phyloP scores from a whole-genome alignment of 192 early-diverging fungal species.

The Geosiphon pyriformis region DNA sequence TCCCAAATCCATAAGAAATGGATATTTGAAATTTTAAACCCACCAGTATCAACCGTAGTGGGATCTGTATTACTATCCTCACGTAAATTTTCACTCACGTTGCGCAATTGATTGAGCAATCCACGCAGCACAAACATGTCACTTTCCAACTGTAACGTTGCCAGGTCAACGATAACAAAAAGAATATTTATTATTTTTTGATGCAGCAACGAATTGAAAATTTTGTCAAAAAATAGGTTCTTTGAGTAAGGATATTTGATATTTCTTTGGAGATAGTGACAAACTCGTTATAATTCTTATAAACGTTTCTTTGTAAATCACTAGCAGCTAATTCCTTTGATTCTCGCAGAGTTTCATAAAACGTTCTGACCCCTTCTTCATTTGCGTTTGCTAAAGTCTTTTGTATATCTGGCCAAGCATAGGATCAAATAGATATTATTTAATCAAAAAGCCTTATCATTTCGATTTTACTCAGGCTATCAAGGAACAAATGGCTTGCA shows the following conservation, averaged over 20 bases:
- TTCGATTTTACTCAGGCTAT: not conserved
- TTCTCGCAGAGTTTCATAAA: slow-evolving; percentile 52
- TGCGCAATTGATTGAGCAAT: slow-evolving; percentile 60
- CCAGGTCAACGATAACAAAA: slow-evolving; percentile 16
- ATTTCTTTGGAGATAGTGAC: slow-evolving; percentile 85
- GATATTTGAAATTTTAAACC: not conserved
- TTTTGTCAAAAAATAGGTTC: not conserved
- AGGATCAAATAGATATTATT: not conserved
- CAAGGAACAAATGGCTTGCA: too few relatives aligned
- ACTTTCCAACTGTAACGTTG: slow-evolving; percentile 49
- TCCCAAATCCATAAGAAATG: not conserved
- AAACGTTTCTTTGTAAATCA: slow-evolving; percentile 78
- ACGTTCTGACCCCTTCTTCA: slow-evolving; percentile 53
- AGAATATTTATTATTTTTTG: not conserved
- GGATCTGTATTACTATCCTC: slow-evolving; percentile 38
- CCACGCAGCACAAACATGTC: slow-evolving; percentile 68
- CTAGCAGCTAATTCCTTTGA: slow-evolving; percentile 61
- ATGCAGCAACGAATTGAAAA: not conserved
- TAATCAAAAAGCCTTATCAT: too few relatives aligned
- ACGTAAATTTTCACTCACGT: slow-evolving; percentile 44
- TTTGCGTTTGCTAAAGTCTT: slow-evolving; percentile 45
- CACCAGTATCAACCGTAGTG: slow-evolving; percentile 27
- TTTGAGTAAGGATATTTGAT: slow-evolving; percentile 36
- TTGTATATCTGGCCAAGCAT: slow-evolving; percentile 42
- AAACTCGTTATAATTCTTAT: slow-evolving; percentile 79